Conservation (phyloP, 1,284 basidiomycete genomes). For the Marasmius tenuissimus region DNA sequence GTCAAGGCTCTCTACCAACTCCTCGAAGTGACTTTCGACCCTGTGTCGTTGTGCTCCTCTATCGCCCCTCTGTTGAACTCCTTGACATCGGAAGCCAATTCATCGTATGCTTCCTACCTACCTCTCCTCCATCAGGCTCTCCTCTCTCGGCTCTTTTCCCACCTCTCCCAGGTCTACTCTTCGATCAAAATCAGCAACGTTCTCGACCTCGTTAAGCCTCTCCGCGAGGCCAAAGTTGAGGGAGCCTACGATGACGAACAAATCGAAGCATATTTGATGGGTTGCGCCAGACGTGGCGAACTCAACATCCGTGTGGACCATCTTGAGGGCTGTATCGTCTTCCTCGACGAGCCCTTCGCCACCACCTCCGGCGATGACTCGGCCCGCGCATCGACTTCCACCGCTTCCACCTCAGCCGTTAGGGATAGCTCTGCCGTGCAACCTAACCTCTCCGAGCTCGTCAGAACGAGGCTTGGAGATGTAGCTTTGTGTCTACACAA, state of each 20-base stretch:
- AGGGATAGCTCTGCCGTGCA: constrained; percentile 45
- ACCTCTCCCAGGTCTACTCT: constrained; percentile 94
- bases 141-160: constrained; percentile 90
- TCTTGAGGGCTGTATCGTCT: constrained; percentile 82
- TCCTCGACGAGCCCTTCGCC: constrained; percentile 77
- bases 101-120: constrained; percentile 78
- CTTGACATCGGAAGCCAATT: constrained; percentile 42
- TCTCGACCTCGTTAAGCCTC: constrained; percentile 74
- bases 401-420: neutral
- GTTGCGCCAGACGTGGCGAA: constrained; percentile 87
- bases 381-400: neutral
- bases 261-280: constrained; percentile 92
- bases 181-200: constrained; percentile 82
- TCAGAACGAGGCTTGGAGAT: constrained; percentile 74
- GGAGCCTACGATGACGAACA: constrained; percentile 72
- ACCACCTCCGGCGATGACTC: constrained; percentile 39
- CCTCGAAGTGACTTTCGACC: constrained; percentile 95
- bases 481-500: constrained; percentile 77
- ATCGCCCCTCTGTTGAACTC: constrained; percentile 81
- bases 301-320: constrained; percentile 91
- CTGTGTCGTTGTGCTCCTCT: constrained; percentile 82
- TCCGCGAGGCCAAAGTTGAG: constrained; percentile 53
- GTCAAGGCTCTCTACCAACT: constrained; percentile 88
- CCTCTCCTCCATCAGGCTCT: constrained; percentile 91
- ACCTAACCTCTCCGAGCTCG: constrained; percentile 67